These are phyloP conservation scores for Cytospora chrysosperma DNA, from an alignment of 2,329 filamentous ascomycete species.

Conservation along the genomic window DNA sequence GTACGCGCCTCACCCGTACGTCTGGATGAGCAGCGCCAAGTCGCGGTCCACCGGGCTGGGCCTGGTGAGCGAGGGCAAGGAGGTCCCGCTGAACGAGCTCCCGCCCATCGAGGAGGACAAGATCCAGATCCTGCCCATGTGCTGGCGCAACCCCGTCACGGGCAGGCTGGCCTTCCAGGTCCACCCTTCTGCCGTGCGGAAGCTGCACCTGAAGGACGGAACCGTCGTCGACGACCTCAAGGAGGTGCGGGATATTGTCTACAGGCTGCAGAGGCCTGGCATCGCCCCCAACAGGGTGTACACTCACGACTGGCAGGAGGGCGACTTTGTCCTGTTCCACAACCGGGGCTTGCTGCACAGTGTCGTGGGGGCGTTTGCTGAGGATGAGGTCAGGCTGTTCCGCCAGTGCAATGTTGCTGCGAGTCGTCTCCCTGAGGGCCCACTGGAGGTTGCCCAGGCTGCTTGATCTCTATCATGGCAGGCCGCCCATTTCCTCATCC, in stretches of 20 bases:
- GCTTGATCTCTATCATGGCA: slow-evolving; percentile 1
- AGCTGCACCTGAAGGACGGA: slow-evolving; percentile 66
- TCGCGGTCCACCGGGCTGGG: slow-evolving; percentile 69
- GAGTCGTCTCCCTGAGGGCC: slow-evolving; percentile 55
- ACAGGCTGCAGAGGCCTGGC: slow-evolving; percentile 68
- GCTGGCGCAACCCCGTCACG: slow-evolving; percentile 73
- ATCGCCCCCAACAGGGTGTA: slow-evolving; percentile 70
- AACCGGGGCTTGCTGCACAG: slow-evolving; percentile 74
- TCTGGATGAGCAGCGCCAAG: slow-evolving; percentile 74
- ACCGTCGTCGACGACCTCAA: slow-evolving; percentile 66
- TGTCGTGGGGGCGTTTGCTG: slow-evolving; percentile 71
- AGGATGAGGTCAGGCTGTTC: slow-evolving; percentile 73
- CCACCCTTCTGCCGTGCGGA: slow-evolving; percentile 69
- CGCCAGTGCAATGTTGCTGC: slow-evolving; percentile 78
- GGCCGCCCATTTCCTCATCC: no score
- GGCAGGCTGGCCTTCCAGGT: slow-evolving; percentile 69
- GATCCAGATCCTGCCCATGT: slow-evolving; percentile 72
- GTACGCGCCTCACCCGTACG: slow-evolving; percentile 77
- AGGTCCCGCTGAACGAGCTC: slow-evolving; percentile 43
- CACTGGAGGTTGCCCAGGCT: slow-evolving; percentile 30
- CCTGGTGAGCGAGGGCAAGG: slow-evolving; percentile 64
- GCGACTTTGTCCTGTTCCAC: slow-evolving; percentile 75
- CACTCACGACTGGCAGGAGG: slow-evolving; percentile 73
- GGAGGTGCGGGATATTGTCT: slow-evolving; percentile 65
- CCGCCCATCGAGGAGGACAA: slow-evolving; percentile 59